Evolutionary conservation across 768 basidiomycete genomes (phyloP), one percentile per base, ranked within the genome.

Genomic region (Fomitopsis pulvina): DNA sequence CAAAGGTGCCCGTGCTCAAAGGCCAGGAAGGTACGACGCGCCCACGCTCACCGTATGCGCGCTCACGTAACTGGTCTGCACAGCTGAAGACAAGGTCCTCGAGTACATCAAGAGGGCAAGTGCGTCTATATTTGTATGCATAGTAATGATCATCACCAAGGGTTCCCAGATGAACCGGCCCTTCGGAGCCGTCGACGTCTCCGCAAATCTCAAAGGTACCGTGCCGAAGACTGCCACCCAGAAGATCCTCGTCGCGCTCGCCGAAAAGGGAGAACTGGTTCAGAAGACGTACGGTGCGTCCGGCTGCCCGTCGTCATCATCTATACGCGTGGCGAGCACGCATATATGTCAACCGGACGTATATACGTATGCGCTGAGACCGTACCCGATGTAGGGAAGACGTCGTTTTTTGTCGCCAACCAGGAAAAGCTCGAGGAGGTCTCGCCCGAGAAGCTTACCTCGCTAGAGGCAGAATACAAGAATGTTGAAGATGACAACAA

Each of bases 181-280:
- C 5, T 94, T 85, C 60, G 92, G 92, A 7, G 91, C 90, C 52
- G 92, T 93, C 29, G 92, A 96, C 63, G 83, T 95, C 4, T 78
- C 87, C 14, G 89, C 92, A 9, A 96, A 96, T 67, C 70, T 96
- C 26, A 94, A 94, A 66, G 89, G 89, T 45, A 84, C 85, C 9
- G 83, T 95, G 4, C 82, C 89, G 6, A 96, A 96, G 63, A 69
- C 89, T 1, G 74, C 83, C 2, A 83, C 84, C 0, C 90, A 92
- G 62, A 96, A 95, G 69, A 86, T 94, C 41, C 74, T 95, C 12
- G 68, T 78, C 2, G 69, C 81, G 1, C 76, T 95, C 16, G 85
- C 93, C n/a, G 93, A 94, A 56, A 91, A 83, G 62, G 89, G 88
- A 18, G 78, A 79, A 48, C 71, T 94, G 16, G 79, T 85, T 0